phyloP scores from a whole-genome alignment of 352 stramenopile species.

The Phytophthora kernoviae region DNA sequence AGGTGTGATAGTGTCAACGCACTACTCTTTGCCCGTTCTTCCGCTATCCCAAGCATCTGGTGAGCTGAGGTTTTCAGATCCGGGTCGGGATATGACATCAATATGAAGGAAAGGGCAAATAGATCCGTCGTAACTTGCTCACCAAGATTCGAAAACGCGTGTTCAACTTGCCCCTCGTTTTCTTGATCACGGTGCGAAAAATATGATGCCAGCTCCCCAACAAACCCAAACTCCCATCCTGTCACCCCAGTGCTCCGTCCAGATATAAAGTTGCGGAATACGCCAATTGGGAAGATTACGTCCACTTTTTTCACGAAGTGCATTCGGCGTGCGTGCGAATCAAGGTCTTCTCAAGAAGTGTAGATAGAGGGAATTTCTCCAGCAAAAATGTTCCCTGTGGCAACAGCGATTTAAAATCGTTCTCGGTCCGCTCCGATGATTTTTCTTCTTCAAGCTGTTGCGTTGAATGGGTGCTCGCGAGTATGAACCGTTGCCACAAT shows the following conservation, averaged over 20 bases:
- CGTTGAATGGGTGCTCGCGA: slow-evolving; percentile 16
- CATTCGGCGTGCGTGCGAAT: slow-evolving; percentile 13
- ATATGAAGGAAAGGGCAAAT: slow-evolving; percentile 75
- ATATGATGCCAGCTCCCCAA: slow-evolving; percentile 35
- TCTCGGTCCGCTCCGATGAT: slow-evolving; percentile 25
- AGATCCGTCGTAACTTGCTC: slow-evolving; percentile 75
- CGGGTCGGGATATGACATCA: slow-evolving; percentile 29
- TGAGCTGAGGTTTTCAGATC: slow-evolving; percentile 41
- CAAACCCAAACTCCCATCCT: slow-evolving; percentile 36
- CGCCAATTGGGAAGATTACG: slow-evolving; percentile 48
- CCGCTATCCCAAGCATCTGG: slow-evolving; percentile 52
- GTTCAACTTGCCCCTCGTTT: slow-evolving; percentile 1
- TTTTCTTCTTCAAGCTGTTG: slow-evolving; percentile 17
- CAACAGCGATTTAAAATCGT: slow-evolving; percentile 12
- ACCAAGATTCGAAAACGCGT: slow-evolving; percentile 26
- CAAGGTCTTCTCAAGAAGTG: slow-evolving; percentile 27
- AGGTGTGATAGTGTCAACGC: slow-evolving; percentile 59
- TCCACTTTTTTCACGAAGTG: slow-evolving; percentile 49
- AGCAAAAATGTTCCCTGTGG: slow-evolving; percentile 32
- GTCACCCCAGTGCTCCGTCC: slow-evolving; percentile 6
- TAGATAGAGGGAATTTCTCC: slow-evolving; percentile 41
- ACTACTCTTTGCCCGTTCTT: slow-evolving; percentile 45
- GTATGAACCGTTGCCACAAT: slow-evolving; percentile 54
- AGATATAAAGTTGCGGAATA: slow-evolving; percentile 50
- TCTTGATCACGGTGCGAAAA: slow-evolving; percentile 16